These are phyloP conservation scores for Pleurotus eryngii DNA, from an alignment of 768 basidiomycete species.

Conservation along the genomic window DNA sequence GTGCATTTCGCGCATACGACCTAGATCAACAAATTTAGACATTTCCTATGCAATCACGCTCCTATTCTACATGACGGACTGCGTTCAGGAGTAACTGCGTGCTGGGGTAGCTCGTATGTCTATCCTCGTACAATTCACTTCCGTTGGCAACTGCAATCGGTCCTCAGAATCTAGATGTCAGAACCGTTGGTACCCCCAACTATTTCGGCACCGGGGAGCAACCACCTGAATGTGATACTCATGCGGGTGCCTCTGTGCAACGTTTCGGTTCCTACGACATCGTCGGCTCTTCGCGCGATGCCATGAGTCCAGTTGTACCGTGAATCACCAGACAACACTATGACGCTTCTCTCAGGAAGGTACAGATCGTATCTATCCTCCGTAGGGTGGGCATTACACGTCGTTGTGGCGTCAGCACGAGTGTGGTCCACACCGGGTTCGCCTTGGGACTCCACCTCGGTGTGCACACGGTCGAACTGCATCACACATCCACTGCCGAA, in stretches of 20 bases:
- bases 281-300: constrained; percentile 61
- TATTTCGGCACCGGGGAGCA: constrained; percentile 80
- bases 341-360: constrained; percentile 71
- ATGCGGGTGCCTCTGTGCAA: constrained; percentile 56
- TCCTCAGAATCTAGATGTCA: neutral
- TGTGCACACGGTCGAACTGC: constrained; percentile 48
- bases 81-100: neutral
- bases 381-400: neutral
- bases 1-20: neutral
- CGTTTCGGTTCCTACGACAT: constrained; percentile 43
- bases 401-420: too few relatives aligned
- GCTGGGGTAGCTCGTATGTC: neutral
- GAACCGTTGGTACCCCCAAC: constrained; percentile 42
- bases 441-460: neutral
- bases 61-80: neutral
- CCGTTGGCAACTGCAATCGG: neutral
- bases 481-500: constrained; percentile 79
- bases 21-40: neutral
- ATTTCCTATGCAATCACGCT: neutral
- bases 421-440: neutral
- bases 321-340: constrained; percentile 78
- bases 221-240: constrained; percentile 86
- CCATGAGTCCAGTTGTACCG: constrained; percentile 89
- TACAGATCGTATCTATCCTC: constrained; percentile 50
- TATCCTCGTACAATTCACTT: neutral